Evolutionary conservation across 1,284 basidiomycete species (phyloP), one percentile per base, ranked within the genome.

Genomic region (Ceratobasidium sp.): DNA sequence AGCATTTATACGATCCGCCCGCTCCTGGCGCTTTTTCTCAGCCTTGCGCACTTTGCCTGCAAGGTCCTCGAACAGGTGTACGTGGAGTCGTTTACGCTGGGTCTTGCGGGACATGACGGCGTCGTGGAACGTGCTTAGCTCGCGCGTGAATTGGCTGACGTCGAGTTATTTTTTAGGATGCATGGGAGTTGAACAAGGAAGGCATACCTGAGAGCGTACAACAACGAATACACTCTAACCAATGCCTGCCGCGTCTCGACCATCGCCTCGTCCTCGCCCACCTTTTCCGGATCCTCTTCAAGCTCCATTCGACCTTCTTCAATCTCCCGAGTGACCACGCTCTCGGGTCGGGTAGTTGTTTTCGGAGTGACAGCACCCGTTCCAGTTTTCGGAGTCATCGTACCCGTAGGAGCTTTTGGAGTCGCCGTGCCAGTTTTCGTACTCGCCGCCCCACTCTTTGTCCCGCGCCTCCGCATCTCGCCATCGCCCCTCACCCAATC

Each of bases 21-120:
- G 69, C 30, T 71, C 69, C 30, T 59, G 59, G 8, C 69, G 52
- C 38, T 71, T 71, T 35, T 55, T 52, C 35, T 71, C 69, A 3
- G 69, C 69, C 18, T 71, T 71, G 62, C 77, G 77, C 35, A 78
- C 77, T 50, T 76, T 76, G 44, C 76, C 69, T n/a, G 57, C 69
- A 6, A 82, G 73, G 54, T 76, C 77, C 73, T 84, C 83, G 67
- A 84, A 83, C 57, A 83, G 79, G 78, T 85, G 84, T 48, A 85
- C 77, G 69, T 84, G 84, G 1, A 85, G 46, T 3, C 80, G 62
- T 66, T 81, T 81, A 35, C 71, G 71, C 12, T 76, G 55, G 27
- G 64, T 79, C 79, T 27, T 68, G 46, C 74, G 70, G 64, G 38
- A 69, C 78, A 23, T 54, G 33, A 79, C 81, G 44, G 80, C 79